phyloP scores from a whole-genome alignment of 768 basidiomycete genomes.

The Trametes gibbosa region DNA sequence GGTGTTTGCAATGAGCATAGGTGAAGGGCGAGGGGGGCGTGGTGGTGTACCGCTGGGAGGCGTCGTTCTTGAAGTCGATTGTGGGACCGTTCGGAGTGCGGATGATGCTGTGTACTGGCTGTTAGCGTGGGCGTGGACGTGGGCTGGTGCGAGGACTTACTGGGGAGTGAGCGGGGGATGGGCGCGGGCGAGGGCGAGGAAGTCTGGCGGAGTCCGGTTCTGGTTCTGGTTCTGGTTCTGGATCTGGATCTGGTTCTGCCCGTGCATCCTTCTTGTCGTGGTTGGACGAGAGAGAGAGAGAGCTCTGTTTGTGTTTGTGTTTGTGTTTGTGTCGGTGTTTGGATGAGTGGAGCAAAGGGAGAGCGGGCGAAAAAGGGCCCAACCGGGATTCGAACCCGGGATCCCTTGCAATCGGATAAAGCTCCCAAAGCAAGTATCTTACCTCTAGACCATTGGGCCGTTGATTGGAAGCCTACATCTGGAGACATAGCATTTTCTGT shows the following conservation, averaged over 20 bases:
- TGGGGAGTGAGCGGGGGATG: conserved; percentile 55
- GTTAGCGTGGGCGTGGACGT: neutral
- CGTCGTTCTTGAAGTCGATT: conserved; percentile 76
- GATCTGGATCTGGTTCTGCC: too few relatives aligned
- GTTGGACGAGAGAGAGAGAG: too few relatives aligned
- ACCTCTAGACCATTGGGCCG: conserved; percentile 46
- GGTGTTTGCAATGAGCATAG: neutral
- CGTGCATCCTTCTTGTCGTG: conserved; percentile 35
- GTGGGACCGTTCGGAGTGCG: conserved; percentile 29
- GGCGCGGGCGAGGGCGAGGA: conserved; percentile 49
- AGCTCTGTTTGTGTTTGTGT: neutral
- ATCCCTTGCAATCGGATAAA: conserved; percentile 40
- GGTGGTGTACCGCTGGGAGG: conserved; percentile 57
- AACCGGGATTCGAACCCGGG: conserved; percentile 52
- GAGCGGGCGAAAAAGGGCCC: conserved; percentile 38
- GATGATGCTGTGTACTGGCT: conserved; percentile 24
- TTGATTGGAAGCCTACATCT: neutral
- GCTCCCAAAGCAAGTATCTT: conserved; percentile 51
- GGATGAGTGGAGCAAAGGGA: too few relatives aligned
- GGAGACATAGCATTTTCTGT: too few relatives aligned
- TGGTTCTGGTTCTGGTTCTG: conserved; percentile 49
- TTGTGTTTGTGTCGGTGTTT: neutral
- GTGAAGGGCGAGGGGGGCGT: too few relatives aligned
- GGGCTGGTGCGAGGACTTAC: conserved; percentile 36
- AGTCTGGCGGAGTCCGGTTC: conserved; percentile 54